Evolutionary conservation across 2,329 filamentous ascomycete genomes (phyloP), one percentile per base, ranked within the genome.

Genomic region (Sporothrix inflata): DNA sequence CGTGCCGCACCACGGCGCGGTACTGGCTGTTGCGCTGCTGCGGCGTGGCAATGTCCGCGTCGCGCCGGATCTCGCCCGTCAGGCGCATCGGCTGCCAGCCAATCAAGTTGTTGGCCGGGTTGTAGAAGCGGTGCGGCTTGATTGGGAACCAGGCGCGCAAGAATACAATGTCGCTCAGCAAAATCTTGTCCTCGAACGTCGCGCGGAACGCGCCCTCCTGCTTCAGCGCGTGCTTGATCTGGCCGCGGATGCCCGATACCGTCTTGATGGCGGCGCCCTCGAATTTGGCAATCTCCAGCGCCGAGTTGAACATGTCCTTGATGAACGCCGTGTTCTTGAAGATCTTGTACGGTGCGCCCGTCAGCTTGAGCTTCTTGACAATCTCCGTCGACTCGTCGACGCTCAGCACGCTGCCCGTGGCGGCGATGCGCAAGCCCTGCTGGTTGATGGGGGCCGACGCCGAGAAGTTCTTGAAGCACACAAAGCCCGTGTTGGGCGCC

Each of bases 311-410:
- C 96, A 99, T 99, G 83, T 97, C 94, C 82, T 96, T 97, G 84
- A 99, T 94, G 80, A 99, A 99, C 51, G 96, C 94, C 0, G 96
- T 99, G 84, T 99, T 99, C 83, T 97, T 97, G 89, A 97, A 98
- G 82, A 98, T 97, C 84, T 98, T 98, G 87, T 96, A 97, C 1
- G 96, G 94, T 65, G 70, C 49, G 49, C 76, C 76, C 70, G 76
- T 77, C 66, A 99, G 88, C 82, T 99, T 99, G 79, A 99, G 90
- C 86, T 99, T 99, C 74, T 99, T 99, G 81, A 99, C 96, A 76
- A 99, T 98, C 80, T 99, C 96, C 3, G 93, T 94, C 53, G 92
- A 93, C 83, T 98, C 94, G 80, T 99, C 96, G 24, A 99, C 96
- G 78, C 91, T 94, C 75, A 98, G 85, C 4, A 99, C 93, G 1